Evolutionary conservation across 2,329 filamentous ascomycete species (phyloP), one percentile per base, ranked within the genome.

Genomic region (Anisogramma anomala): DNA sequence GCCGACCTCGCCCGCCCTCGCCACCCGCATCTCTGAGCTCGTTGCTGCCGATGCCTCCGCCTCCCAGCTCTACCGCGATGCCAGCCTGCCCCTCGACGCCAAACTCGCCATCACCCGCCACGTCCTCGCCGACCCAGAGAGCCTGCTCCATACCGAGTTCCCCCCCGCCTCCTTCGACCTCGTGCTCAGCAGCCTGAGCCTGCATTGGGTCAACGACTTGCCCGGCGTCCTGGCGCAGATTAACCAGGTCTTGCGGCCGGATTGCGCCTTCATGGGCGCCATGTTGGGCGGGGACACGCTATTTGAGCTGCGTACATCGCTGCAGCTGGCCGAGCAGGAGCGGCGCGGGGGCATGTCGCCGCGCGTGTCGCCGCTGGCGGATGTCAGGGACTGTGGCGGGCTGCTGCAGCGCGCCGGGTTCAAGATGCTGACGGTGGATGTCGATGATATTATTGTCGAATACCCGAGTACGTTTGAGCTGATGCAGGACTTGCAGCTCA

Each of bases 121-220:
- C 30, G 78, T 94, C 4, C 67, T 95, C n/a, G 63, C 72, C 1
- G 75, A 82, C 49, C 77, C 82, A 38, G 79, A 88, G 58, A 72
- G 74, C 3, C 65, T 95, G 0, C 85, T 6, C 6, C 22, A n/a
- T n/a, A n/a, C n/a, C n/a, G n/a, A 86, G 0, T 95, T 81, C 58
- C 74, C 75, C 35, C 66, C 82, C 4, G 74, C 79, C 49, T 77
- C 80, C 3, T 96, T 95, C 59, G 88, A 96, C 58, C 77, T 94
- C 5, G 84, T 95, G 9, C 67, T 98, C 48, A 94, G 85, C 57
- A 94, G 83, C 42, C 66, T 94, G 45, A 88, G 83, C 43, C 69
- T 98, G 58, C 91, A 98, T 63, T 98, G 91, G 91, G 83, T 95
- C 68, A 98, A 98, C 59, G 86, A 98, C 59, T 74, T 98, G 4